Evolutionary conservation across 192 early-diverging fungal species (phyloP).

Genomic region (Backusella psychrophila): DNA sequence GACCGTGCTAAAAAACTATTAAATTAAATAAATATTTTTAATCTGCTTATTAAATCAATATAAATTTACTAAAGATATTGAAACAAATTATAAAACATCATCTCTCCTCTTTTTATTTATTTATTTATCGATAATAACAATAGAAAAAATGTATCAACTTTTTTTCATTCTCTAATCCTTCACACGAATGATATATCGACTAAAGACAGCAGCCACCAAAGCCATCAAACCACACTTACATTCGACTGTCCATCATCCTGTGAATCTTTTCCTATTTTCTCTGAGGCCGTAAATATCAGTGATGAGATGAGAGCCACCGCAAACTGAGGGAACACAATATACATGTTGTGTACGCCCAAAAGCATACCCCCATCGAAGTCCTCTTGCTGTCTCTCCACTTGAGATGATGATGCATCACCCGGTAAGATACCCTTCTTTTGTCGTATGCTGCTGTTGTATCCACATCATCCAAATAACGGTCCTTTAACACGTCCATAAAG

Average conservation of each 20-base stretch:
- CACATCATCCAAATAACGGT: conserved; percentile 39
- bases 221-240: conserved; percentile 65
- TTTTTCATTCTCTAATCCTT: not conserved
- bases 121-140: not conserved
- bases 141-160: not conserved
- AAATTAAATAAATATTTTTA: too few species aligned
- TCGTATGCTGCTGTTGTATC: conserved; percentile 12
- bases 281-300: conserved; percentile 59
- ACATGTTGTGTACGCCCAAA: conserved; percentile 94
- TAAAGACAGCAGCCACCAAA: conserved; percentile 62
- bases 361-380: conserved; percentile 66
- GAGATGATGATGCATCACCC: not conserved
- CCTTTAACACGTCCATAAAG: conserved; percentile 40
- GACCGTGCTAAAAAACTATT: too few species aligned
- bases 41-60: too few species aligned
- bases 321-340: conserved; percentile 93
- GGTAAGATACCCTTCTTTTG: not conserved
- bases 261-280: conserved; percentile 16
- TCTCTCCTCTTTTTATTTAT: not conserved
- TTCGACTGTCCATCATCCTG: conserved; percentile 18
- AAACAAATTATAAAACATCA: not conserved
- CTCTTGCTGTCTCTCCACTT: conserved; percentile 17
- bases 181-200: conserved; percentile 38
- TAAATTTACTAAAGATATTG: too few species aligned
- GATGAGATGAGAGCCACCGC: conserved; percentile 72